These are phyloP conservation scores for Enterocytospora artemiae DNA, from an alignment of 371 early-diverging fungal species.

Conservation along the genomic window DNA sequence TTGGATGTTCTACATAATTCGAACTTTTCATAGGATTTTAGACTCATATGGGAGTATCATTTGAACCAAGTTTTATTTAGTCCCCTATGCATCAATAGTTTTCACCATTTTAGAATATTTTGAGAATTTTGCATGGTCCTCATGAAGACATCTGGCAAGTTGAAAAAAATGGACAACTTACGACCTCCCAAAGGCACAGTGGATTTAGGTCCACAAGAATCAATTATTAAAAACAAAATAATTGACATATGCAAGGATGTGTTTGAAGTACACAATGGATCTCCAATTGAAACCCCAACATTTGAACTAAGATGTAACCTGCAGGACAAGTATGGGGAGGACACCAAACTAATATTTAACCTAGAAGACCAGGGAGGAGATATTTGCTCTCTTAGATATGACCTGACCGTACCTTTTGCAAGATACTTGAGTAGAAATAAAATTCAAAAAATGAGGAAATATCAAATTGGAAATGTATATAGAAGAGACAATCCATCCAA, in stretches of 20 bases:
- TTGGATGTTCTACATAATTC: too few species aligned
- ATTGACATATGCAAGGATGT: slow-evolving; percentile 70
- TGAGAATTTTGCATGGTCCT: too few species aligned
- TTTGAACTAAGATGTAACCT: slow-evolving; percentile 94
- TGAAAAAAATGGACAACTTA: slow-evolving; percentile 18
- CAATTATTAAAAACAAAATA: slow-evolving; percentile 78
- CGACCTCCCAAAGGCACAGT: slow-evolving; percentile 71
- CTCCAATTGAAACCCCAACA: slow-evolving; percentile 94
- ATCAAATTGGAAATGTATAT: slow-evolving; percentile 96
- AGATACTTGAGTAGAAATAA: slow-evolving; percentile 85
- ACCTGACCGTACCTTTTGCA: slow-evolving; percentile 97
- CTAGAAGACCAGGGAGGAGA: slow-evolving; percentile 95
- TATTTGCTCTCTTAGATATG: slow-evolving; percentile 85
- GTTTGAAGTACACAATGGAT: slow-evolving; percentile 86
- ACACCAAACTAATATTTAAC: slow-evolving; percentile 92
- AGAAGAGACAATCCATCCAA: slow-evolving; percentile 94
- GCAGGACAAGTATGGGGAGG: slow-evolving; percentile 96
- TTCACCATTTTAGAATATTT: too few species aligned
- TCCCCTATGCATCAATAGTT: too few species aligned
- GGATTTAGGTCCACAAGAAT: slow-evolving; percentile 82
- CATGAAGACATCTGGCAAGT: not conserved
- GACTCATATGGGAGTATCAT: too few species aligned
- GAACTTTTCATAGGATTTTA: too few species aligned
- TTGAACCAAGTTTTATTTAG: too few species aligned
- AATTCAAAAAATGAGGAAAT: slow-evolving; percentile 69